Conservation (phyloP, 495 filamentous ascomycete genomes). For the Neurospora terricola region DNA sequence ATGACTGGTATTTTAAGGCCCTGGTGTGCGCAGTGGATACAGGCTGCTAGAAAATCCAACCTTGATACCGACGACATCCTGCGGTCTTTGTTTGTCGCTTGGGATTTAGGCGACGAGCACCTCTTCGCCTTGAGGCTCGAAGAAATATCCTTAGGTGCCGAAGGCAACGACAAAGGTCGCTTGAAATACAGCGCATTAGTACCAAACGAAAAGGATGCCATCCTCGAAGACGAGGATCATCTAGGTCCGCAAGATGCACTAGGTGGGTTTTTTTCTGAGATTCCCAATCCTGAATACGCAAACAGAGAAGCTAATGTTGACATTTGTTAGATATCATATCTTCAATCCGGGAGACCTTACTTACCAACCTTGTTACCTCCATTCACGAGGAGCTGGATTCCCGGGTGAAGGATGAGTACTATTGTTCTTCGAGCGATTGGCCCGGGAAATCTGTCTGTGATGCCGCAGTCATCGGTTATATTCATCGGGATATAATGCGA, state of each 20-base stretch:
- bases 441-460: background rate
- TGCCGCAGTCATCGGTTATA: background rate
- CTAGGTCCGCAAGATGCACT: background rate
- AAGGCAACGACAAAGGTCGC: background rate
- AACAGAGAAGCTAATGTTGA: background rate
- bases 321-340: background rate
- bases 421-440: background rate
- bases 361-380: background rate
- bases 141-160: background rate
- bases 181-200: background rate
- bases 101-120: background rate
- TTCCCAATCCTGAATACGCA: background rate
- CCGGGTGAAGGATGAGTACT: background rate
- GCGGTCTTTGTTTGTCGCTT: background rate
- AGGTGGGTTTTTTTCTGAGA: background rate
- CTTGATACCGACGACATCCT: background rate
- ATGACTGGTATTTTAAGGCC: conserved; percentile 14
- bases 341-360: background rate
- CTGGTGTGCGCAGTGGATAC: conserved; percentile 14
- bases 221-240: background rate
- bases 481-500: background rate
- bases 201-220: background rate
- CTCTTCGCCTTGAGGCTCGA: background rate
- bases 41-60: background rate
- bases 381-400: background rate